Conservation (phyloP, 495 filamentous ascomycete species). For the Penicillium malachiteum region DNA sequence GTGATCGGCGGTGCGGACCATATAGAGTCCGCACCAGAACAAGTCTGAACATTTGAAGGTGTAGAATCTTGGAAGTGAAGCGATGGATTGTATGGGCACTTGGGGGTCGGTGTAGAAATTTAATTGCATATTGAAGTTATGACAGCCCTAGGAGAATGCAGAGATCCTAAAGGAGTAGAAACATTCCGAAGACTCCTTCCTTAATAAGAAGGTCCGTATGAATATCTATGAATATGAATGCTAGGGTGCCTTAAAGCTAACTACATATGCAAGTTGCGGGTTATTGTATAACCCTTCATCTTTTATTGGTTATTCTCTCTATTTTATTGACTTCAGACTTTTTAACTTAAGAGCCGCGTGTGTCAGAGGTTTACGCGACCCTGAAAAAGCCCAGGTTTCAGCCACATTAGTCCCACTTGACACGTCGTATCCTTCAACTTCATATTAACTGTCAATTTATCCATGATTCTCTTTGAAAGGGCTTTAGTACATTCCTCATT, state of each 20-base stretch:
- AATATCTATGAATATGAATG: no score
- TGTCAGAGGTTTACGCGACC: no score
- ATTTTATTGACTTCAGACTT: not conserved
- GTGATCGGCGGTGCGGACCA: conserved; percentile 25
- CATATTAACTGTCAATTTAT: not conserved
- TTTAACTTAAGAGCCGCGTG: not conserved
- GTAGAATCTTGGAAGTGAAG: no score
- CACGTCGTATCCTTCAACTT: not conserved
- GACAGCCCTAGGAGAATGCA: not conserved
- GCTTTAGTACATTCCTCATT: no score
- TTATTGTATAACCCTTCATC: not conserved
- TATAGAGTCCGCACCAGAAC: conserved; percentile 16
- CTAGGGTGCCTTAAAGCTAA: not conserved
- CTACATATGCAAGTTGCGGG: no score
- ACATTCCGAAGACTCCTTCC: not conserved
- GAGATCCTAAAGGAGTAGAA: not conserved
- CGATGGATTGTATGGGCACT: no score
- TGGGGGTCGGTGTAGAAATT: not conserved
- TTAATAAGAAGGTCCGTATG: not conserved
- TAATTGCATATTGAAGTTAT: not conserved
- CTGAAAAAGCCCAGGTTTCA: not conserved
- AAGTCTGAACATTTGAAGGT: no score
- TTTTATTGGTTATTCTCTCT: not conserved
- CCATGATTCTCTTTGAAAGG: no score
- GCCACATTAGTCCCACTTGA: not conserved